phyloP scores from a whole-genome alignment of 1,139 yeast species.

The Wickerhamomyces sp. region DNA sequence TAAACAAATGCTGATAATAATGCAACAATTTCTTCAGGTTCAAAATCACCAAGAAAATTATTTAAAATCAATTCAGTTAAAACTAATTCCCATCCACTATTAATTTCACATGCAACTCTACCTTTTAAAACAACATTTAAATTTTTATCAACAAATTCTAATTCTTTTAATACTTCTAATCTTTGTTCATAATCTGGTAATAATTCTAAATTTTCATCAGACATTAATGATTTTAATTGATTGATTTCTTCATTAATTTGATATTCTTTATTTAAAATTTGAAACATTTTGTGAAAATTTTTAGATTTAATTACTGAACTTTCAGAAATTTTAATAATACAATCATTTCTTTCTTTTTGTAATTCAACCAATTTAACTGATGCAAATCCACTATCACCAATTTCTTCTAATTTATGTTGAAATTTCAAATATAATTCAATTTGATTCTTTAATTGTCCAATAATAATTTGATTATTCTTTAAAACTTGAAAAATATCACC shows the following conservation, averaged over 20 bases:
- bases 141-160: constrained; percentile 72
- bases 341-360: constrained; percentile 38
- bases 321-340: constrained; percentile 33
- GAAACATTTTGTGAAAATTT: constrained; percentile 44
- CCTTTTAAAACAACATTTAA: constrained; percentile 83
- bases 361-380: constrained; percentile 52
- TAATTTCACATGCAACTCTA: constrained; percentile 79
- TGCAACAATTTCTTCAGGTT: constrained; percentile 95
- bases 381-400: constrained; percentile 38
- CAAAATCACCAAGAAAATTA: constrained; percentile 88
- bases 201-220: constrained; percentile 84
- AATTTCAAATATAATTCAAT: constrained; percentile 35
- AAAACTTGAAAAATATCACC: constrained; percentile 40
- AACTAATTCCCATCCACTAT: constrained; percentile 86
- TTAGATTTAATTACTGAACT: constrained; percentile 31
- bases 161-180: constrained; percentile 62
- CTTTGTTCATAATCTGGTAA: constrained; percentile 94
- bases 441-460: constrained; percentile 38
- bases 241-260: constrained; percentile 47
- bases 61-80: constrained; percentile 86
- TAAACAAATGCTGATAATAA: constrained; percentile 86
- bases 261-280: constrained; percentile 43
- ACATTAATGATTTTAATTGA: constrained; percentile 54
- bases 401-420: constrained; percentile 44
- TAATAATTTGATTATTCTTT: constrained; percentile 37